These are phyloP conservation scores for Trichoderma gracile DNA, from an alignment of 2,329 filamentous ascomycete species.

Conservation along the genomic window DNA sequence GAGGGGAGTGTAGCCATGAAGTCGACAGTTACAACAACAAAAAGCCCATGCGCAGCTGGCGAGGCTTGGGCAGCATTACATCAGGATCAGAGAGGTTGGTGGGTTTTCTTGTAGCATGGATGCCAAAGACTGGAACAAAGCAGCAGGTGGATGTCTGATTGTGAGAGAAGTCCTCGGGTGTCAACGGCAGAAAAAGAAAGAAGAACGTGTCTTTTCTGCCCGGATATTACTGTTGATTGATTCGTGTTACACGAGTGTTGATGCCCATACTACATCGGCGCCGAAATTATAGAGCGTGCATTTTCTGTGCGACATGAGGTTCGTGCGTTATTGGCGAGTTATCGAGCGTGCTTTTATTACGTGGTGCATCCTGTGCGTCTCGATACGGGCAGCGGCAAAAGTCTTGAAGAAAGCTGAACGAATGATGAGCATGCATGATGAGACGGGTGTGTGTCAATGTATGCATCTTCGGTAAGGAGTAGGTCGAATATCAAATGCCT, in stretches of 20 bases:
- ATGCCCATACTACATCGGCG: background rate
- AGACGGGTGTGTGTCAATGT: background rate
- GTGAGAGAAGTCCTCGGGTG: too few relatives aligned
- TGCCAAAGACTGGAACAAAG: background rate
- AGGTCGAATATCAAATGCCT: background rate
- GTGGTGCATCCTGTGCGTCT: background rate
- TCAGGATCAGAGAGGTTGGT: background rate
- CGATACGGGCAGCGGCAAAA: background rate
- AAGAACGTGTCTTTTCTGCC: conserved; percentile 13
- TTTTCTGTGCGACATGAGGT: conserved; percentile 8
- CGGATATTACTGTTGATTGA: background rate
- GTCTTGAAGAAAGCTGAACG: background rate
- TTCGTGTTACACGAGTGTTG: background rate
- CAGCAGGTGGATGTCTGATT: too few relatives aligned
- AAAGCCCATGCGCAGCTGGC: background rate
- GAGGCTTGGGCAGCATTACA: conserved; percentile 20
- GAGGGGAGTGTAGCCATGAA: conserved; percentile 23
- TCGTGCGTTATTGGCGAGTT: conserved; percentile 3
- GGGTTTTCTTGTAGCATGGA: background rate
- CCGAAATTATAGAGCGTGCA: conserved; percentile 16
- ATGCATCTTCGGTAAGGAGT: too few relatives aligned
- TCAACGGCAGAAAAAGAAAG: background rate
- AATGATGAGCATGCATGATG: background rate
- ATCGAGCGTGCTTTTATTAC: background rate
- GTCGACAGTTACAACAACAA: background rate